These are phyloP conservation scores for Macrocybe gigantea DNA, from an alignment of 768 basidiomycete genomes.

Conservation along the genomic window DNA sequence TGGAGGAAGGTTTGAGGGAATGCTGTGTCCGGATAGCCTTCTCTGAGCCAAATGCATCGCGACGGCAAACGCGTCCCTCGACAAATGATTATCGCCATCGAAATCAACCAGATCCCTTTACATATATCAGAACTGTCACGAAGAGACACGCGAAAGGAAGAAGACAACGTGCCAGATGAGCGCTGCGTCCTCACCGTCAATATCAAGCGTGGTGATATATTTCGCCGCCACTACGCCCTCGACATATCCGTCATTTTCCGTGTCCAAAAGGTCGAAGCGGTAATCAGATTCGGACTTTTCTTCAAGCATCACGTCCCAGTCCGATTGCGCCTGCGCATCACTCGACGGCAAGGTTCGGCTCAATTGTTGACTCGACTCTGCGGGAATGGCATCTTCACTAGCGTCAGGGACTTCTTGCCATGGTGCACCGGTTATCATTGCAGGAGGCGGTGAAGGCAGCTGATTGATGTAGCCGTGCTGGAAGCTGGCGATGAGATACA, in stretches of 20 bases:
- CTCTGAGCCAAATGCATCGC: conserved; percentile 30
- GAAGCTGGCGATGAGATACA: conserved; percentile 53
- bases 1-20: conserved; percentile 25
- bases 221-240: conserved; percentile 25
- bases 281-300: conserved; percentile 23
- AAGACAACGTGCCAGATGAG: conserved; percentile 28
- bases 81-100: conserved; percentile 25
- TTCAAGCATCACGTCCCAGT: conserved; percentile 21
- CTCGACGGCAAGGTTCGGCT: not conserved
- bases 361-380: not conserved
- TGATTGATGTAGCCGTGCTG: conserved; percentile 25
- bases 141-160: not conserved
- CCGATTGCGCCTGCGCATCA: conserved; percentile 2
- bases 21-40: conserved; percentile 22
- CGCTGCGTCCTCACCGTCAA: conserved; percentile 26
- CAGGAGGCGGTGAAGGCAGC: conserved; percentile 15
- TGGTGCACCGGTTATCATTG: not conserved
- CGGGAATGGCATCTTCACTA: not conserved
- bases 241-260: conserved; percentile 21
- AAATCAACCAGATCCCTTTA: conserved; percentile 29
- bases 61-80: conserved; percentile 30
- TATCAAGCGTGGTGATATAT: conserved; percentile 25
- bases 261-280: conserved; percentile 26
- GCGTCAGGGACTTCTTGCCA: not conserved
- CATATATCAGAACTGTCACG: not conserved